Conservation (phyloP, 139 green algal genomes). For the Ettlia oleoabundans region DNA sequence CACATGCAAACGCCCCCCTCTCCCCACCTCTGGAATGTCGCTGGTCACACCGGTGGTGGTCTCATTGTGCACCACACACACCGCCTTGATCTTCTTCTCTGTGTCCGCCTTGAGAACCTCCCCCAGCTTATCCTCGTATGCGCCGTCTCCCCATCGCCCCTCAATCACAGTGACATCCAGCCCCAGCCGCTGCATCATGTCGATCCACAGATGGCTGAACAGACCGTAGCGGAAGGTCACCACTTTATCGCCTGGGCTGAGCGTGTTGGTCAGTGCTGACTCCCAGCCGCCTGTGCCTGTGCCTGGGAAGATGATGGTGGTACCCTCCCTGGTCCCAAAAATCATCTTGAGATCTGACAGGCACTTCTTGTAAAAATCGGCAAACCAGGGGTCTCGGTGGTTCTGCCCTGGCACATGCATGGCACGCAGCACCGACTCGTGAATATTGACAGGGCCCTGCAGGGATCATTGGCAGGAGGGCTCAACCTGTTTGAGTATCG, state of each 20-base stretch:
- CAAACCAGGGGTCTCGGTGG: constrained; percentile 95
- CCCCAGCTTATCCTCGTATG: constrained; percentile 48
- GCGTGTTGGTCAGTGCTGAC: constrained; percentile 92
- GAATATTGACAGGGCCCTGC: constrained; percentile 97
- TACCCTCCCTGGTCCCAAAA: constrained; percentile 86
- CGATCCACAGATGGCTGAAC: constrained; percentile 95
- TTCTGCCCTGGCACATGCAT: constrained; percentile 92
- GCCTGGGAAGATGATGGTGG: constrained; percentile 92
- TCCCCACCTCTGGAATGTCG: constrained; percentile 78
- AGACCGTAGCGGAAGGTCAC: constrained; percentile 77
- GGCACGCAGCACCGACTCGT: constrained; percentile 84
- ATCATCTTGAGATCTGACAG: constrained; percentile 87
- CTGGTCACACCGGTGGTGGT: constrained; percentile 94
- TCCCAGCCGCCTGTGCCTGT: constrained; percentile 93
- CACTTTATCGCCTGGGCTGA: constrained; percentile 91
- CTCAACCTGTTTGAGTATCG: neutral
- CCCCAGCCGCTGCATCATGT: constrained; percentile 97
- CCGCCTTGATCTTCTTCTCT: constrained; percentile 92
- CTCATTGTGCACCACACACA: constrained; percentile 97
- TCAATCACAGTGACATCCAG: constrained; percentile 94
- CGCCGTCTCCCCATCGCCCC: constrained; percentile 77
- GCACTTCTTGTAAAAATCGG: constrained; percentile 79
- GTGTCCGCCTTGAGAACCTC: constrained; percentile 79
- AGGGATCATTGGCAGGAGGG: neutral
- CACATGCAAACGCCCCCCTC: too few species aligned